A percentile compares a stretch with the other conserved stretches of the same genome.
These are phyloP conservation scores for Blastomyces percursus DNA, from an alignment of 2,329 filamentous ascomycete genomes.

Conservation along the genomic window DNA sequence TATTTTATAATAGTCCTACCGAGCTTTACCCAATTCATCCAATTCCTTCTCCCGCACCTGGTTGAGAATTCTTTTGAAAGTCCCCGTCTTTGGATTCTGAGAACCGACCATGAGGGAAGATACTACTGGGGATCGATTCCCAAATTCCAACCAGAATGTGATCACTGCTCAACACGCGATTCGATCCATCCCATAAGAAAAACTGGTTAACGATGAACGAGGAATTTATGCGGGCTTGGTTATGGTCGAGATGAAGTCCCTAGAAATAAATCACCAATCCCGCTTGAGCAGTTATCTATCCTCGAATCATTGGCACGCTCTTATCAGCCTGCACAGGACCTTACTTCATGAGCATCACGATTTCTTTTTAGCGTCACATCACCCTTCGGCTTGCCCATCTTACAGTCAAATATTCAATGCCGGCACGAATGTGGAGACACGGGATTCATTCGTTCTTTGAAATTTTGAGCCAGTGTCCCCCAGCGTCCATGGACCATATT, in stretches of 20 bases:
- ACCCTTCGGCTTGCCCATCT: constrained; percentile 62
- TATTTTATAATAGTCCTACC: not conserved
- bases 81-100: not conserved
- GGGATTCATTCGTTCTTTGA: constrained; percentile 82
- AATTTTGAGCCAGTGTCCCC: constrained; percentile 60
- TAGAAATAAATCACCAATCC: constrained; percentile 62
- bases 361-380: constrained; percentile 77
- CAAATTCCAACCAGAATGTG: not conserved
- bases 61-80: not conserved
- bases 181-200: constrained; percentile 61
- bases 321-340: constrained; percentile 72
- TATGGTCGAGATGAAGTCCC: constrained; percentile 79
- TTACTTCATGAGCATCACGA: constrained; percentile 74
- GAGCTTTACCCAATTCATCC: not conserved
- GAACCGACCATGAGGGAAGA: not conserved
- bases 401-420: constrained; percentile 78
- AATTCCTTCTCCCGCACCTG: not conserved
- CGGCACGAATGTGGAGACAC: constrained; percentile 85
- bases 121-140: not conserved
- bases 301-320: constrained; percentile 69
- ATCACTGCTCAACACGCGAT: not conserved
- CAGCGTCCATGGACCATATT: constrained; percentile 76
- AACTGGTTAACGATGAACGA: constrained; percentile 63
- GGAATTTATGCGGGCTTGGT: constrained; percentile 61
- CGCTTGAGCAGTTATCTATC: constrained; percentile 43